phyloP scores from a whole-genome alignment of 129 eudicot genomes.

The Escallonia herrerae region DNA sequence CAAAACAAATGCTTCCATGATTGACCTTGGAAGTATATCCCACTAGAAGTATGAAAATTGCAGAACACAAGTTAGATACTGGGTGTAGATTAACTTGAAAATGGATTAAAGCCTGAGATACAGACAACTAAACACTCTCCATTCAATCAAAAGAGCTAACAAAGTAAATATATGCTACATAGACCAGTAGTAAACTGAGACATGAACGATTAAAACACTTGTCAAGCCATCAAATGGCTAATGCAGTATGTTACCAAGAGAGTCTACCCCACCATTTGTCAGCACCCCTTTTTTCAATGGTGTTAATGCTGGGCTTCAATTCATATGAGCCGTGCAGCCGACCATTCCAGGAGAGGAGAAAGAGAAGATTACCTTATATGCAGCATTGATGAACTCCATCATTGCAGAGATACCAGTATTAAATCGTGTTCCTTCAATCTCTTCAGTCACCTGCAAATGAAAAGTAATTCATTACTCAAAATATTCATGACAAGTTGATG shows the following conservation, averaged over 20 bases:
- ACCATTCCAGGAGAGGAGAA: background rate
- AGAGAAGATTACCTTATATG: constrained; percentile 61
- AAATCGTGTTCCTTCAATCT: constrained; percentile 88
- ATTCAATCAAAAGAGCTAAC: constrained; percentile 1
- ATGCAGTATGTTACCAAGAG: too few species aligned
- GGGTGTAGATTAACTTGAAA: background rate
- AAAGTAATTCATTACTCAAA: background rate
- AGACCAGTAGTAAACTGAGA: too few species aligned
- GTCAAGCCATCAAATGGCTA: too few species aligned
- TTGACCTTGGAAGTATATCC: constrained; percentile 75
- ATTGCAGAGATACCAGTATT: constrained; percentile 97
- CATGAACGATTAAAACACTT: too few species aligned
- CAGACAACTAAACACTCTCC: background rate
- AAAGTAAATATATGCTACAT: background rate
- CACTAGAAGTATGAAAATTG: constrained; percentile 45
- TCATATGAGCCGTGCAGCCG: too few species aligned
- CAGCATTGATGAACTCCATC: constrained; percentile 97
- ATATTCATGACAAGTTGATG: background rate
- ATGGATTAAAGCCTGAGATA: background rate
- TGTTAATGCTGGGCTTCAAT: background rate
- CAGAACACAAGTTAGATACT: background rate
- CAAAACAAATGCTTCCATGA: constrained; percentile 63
- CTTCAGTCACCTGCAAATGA: constrained; percentile 66
- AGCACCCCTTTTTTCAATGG: too few species aligned
- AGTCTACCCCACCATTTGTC: too few species aligned